A percentile compares a stretch with the other conserved stretches of the same genome.
Conservation (phyloP, 2,329 filamentous ascomycete species). For the Colletotrichum sp. region DNA sequence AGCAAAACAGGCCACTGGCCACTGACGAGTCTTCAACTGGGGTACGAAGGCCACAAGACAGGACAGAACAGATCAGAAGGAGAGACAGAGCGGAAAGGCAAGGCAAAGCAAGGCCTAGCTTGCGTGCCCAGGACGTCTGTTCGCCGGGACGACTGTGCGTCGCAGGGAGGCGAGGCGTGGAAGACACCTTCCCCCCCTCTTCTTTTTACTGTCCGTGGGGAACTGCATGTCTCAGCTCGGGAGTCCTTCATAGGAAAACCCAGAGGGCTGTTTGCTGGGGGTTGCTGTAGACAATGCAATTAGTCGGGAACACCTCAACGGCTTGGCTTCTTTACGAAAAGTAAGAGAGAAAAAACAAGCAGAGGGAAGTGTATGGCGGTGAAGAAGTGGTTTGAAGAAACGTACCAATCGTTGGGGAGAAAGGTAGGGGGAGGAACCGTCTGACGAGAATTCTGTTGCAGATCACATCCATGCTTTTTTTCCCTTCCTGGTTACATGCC, state of each 20-base stretch:
- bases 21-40: neutral
- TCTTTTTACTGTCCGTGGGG: neutral
- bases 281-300: neutral
- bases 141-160: slow-evolving; percentile 18
- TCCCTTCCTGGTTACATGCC: neutral
- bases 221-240: slow-evolving; percentile 19
- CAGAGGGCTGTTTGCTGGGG: neutral
- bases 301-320: neutral
- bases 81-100: neutral
- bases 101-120: neutral
- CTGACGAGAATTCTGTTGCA: slow-evolving; percentile 6
- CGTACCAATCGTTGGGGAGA: neutral
- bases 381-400: neutral
- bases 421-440: neutral
- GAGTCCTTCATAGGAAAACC: slow-evolving; percentile 6
- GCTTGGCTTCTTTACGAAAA: neutral
- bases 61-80: neutral
- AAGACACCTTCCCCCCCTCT: neutral
- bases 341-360: neutral
- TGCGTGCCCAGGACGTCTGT: slow-evolving; percentile 2
- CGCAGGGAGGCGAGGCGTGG: slow-evolving; percentile 2
- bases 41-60: neutral
- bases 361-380: neutral
- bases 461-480: slow-evolving; percentile 8
- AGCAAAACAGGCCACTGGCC: neutral